These are phyloP conservation scores for Pilasporangium apinafurcum DNA, from an alignment of 352 stramenopile species.

Conservation along the genomic window DNA sequence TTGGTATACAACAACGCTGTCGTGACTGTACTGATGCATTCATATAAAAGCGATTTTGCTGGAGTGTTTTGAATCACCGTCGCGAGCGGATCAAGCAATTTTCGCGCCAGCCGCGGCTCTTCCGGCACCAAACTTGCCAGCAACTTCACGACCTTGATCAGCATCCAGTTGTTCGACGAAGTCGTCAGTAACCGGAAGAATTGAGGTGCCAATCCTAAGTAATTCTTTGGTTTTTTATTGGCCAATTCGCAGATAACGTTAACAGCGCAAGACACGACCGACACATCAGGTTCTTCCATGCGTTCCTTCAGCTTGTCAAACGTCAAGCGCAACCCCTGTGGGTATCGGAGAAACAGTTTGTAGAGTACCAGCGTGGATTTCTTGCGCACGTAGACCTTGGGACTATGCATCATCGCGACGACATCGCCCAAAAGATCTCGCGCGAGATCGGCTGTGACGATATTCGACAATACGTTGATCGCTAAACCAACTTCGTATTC, in stretches of 20 bases:
- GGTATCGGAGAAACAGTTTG: conserved; percentile 98
- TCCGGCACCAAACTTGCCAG: conserved; percentile 95
- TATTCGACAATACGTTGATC: conserved; percentile 99
- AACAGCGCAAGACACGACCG: conserved; percentile 96
- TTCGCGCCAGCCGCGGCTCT: conserved; percentile 96
- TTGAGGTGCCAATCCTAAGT: conserved; percentile 94
- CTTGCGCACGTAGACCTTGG: conserved; percentile 96
- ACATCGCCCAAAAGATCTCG: conserved; percentile 91
- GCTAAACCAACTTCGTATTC: conserved; percentile 97
- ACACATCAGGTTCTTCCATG: conserved; percentile 94
- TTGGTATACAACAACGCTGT: conserved; percentile 95
- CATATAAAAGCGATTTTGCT: conserved; percentile 98
- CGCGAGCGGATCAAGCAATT: conserved; percentile 96
- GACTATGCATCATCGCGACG: conserved; percentile 89
- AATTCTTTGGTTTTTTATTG: conserved; percentile 99
- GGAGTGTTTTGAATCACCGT: conserved; percentile 97
- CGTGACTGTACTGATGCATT: conserved; percentile 97
- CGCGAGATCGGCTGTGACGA: conserved; percentile 96
- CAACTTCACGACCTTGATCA: conserved; percentile 99
- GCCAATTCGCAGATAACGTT: conserved; percentile 99
- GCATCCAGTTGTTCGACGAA: conserved; percentile 99
- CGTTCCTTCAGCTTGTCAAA: conserved; percentile 97
- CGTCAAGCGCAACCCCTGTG: conserved; percentile 95
- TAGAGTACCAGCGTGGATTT: conserved; percentile 98
- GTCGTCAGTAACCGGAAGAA: conserved; percentile 98